Evolutionary conservation across 345 rosid species (phyloP), one percentile per base, ranked within the genome.

Genomic region (Theobroma cacao): DNA sequence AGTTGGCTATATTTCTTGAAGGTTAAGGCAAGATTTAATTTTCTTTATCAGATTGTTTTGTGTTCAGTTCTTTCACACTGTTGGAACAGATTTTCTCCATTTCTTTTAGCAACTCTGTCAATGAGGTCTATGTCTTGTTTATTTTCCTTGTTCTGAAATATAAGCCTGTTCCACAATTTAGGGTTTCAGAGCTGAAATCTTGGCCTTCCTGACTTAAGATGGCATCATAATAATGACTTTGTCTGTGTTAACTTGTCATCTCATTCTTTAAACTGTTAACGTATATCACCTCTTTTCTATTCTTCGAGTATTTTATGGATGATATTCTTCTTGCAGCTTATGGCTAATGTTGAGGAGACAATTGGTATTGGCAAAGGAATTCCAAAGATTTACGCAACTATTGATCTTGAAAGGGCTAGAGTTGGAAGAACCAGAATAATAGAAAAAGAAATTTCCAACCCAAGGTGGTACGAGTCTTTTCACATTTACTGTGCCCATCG

Each of bases 401-500:
- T 96, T 24, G 99, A 96, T 85, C 86, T 96, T 40, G 97, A 91
- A 80, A 92, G 82, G 88, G 97, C 98, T 56, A 89, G 99, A 83
- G 97, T 91, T 78, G 99, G 99, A 85, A 87, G 97, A 77, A 96
- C 99, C 3, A 88, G 97, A 72, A 84, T 77, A 48, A 69, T 96
- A 18, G 88, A 81, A 82, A 89, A 94, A 5, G 95, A 90, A 63
- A 81, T 81, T 31, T 55, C 75, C 20, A 91, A 84, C 55, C 99
- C 98, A 22, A 87, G 85, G 68, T 96, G 99, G 99, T 68, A 83
- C 4, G 99, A 96, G 74, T 96, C 97, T 17, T 96, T 96, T 77
- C 98, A 94, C 81, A 89, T 96, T 47, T 96, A 96, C 86, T 89
- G 98, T 81, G 97, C 92, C 70, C 99, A 96, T 85, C 61, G 80